These are phyloP conservation scores for Annulohypoxylon nitens DNA, from an alignment of 495 filamentous ascomycete genomes.

Conservation along the genomic window DNA sequence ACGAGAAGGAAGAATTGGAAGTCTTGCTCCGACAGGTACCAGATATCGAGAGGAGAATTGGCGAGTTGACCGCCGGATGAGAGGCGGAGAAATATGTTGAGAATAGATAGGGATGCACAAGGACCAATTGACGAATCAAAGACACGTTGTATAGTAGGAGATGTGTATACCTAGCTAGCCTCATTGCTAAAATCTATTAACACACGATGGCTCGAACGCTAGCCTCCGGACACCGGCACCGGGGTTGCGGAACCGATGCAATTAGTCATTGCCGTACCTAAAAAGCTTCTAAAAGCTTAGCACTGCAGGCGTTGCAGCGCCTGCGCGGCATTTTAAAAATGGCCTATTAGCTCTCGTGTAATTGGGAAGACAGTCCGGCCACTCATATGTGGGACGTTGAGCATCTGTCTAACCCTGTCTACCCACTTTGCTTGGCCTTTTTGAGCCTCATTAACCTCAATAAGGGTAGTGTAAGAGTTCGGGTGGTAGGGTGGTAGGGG, in stretches of 20 bases:
- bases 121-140: conserved; percentile 18
- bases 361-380: background rate
- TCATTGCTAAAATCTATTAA: conserved; percentile 20
- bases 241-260: background rate
- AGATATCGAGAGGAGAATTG: conserved; percentile 86
- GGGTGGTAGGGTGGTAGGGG: background rate
- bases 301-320: background rate
- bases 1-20: conserved; percentile 97
- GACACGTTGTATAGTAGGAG: conserved; percentile 26
- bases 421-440: conserved; percentile 16
- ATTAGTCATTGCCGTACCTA: background rate
- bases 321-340: conserved; percentile 12
- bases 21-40: conserved; percentile 84
- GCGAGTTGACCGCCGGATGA: conserved; percentile 71
- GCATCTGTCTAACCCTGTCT: background rate
- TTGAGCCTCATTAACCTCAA: conserved; percentile 15
- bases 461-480: background rate
- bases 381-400: conserved; percentile 15
- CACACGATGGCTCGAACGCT: background rate
- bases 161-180: conserved; percentile 15
- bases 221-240: conserved; percentile 9
- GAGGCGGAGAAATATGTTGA: conserved; percentile 1
- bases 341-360: conserved; percentile 8
- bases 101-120: conserved; percentile 6
- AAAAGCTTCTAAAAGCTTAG: background rate